Percentiles rank a stretch among this genome's conserved stretches.
Conservation (phyloP, 345 rosid species). For the Combretum micranthum region DNA sequence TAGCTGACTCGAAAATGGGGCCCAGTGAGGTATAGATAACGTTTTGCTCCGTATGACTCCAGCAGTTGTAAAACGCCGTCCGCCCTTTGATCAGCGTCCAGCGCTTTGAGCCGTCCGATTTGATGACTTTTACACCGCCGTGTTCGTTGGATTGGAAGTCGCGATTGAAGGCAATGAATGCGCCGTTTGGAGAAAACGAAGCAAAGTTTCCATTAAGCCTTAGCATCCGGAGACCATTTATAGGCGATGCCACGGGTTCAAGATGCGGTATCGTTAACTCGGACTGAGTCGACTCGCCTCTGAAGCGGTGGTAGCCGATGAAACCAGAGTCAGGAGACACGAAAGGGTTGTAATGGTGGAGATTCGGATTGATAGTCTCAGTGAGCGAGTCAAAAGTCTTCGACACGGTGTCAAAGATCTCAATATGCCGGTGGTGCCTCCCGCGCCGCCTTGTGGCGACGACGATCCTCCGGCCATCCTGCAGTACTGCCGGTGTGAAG, state of each 20-base stretch:
- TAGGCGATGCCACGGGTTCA: conserved; percentile 58
- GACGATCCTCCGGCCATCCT: conserved; percentile 46
- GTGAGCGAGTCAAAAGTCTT: conserved; percentile 46
- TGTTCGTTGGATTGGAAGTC: conserved; percentile 29
- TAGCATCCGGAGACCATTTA: conserved; percentile 43
- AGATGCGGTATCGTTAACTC: conserved; percentile 48
- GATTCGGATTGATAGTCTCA: conserved; percentile 44
- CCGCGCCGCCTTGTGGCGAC: conserved; percentile 63
- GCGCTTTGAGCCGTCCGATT: conserved; percentile 69
- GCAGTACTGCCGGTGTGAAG: conserved; percentile 80
- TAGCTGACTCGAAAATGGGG: conserved; percentile 54
- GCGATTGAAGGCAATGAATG: conserved; percentile 45
- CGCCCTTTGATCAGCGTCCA: conserved; percentile 65
- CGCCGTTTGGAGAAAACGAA: conserved; percentile 52
- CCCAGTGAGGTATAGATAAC: conserved; percentile 72
- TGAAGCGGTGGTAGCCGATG: conserved; percentile 75
- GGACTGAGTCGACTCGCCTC: conserved; percentile 54
- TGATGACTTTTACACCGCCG: conserved; percentile 45
- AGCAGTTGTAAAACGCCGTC: conserved; percentile 65
- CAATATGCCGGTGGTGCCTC: conserved; percentile 48
- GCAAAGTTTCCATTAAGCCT: conserved; percentile 71
- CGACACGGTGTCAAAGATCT: conserved; percentile 45
- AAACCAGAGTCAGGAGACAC: conserved; percentile 41
- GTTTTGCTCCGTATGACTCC: conserved; percentile 72
- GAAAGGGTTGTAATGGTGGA: conserved; percentile 81